phyloP scores from a whole-genome alignment of 139 green algal genomes.

The Ulvella scutata region DNA sequence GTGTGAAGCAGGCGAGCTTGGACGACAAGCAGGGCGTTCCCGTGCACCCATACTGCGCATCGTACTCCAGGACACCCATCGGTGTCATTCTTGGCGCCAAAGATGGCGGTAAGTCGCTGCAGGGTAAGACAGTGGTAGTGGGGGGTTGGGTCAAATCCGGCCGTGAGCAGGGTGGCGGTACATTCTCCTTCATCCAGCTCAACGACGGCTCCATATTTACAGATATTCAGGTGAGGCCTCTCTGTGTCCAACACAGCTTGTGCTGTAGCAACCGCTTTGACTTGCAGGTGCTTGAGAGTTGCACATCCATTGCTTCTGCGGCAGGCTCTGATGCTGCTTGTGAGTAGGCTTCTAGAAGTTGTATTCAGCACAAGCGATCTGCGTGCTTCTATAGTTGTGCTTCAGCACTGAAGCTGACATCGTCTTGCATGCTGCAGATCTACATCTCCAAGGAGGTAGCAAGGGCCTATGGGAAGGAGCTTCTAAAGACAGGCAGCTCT shows the following conservation, averaged over 20 bases:
- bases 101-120: constrained; percentile 41
- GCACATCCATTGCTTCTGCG: neutral
- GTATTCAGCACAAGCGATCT: neutral
- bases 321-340: neutral
- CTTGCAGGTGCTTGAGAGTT: neutral
- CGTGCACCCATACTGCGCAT: constrained; percentile 32
- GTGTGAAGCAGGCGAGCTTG: constrained; percentile 9
- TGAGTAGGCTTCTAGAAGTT: neutral
- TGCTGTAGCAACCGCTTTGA: neutral
- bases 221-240: constrained; percentile 63
- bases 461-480: constrained; percentile 36
- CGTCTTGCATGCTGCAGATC: constrained; percentile 25
- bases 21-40: constrained; percentile 15
- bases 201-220: constrained; percentile 86
- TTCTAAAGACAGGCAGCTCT: constrained; percentile 64
- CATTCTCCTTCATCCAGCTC: constrained; percentile 93
- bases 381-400: neutral
- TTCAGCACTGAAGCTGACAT: neutral
- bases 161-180: constrained; percentile 71
- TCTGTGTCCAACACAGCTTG: neutral
- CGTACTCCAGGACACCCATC: constrained; percentile 34
- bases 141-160: constrained; percentile 98
- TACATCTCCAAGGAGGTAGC: constrained; percentile 67
- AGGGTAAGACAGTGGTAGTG: constrained; percentile 56
- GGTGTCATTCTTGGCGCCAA: constrained; percentile 35